These are phyloP conservation scores for Cutaneotrichosporon curvatum DNA, from an alignment of 1,284 basidiomycete genomes.

Conservation along the genomic window DNA sequence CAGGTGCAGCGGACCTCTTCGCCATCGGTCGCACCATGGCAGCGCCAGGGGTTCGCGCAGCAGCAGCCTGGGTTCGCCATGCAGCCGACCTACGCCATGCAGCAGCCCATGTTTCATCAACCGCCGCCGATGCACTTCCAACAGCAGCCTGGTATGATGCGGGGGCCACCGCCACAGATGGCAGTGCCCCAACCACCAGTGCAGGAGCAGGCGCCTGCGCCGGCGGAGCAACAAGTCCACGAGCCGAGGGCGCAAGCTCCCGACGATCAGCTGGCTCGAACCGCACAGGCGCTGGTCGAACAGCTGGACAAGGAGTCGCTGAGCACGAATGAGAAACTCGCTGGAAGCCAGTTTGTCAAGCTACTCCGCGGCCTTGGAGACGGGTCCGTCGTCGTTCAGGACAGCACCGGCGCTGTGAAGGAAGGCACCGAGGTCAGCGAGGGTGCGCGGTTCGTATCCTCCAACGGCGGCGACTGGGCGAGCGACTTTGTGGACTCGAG, in stretches of 20 bases:
- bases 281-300: constrained; percentile 64
- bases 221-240: constrained; percentile 4
- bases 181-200: constrained; percentile 5
- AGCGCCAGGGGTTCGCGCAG: constrained; percentile 4
- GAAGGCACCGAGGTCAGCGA: constrained; percentile 36
- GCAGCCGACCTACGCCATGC: not conserved
- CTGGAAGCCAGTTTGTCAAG: constrained; percentile 76
- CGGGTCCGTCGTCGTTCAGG: constrained; percentile 73
- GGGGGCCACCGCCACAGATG: constrained; percentile 1
- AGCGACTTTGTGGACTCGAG: constrained; percentile 4
- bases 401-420: constrained; percentile 22
- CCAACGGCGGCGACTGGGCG: constrained; percentile 21
- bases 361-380: constrained; percentile 82
- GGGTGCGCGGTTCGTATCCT: constrained; percentile 38
- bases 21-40: constrained; percentile 16
- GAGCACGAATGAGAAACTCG: constrained; percentile 70
- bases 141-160: constrained; percentile 1
- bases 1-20: constrained; percentile 1
- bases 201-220: not conserved
- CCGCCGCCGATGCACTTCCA: constrained; percentile 7
- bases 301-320: constrained; percentile 50
- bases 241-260: not conserved
- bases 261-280: constrained; percentile 63
- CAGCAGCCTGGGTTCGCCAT: not conserved
- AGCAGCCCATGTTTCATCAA: constrained; percentile 10